phyloP scores from a whole-genome alignment of 371 early-diverging fungal species.

The Mucor mucedo region DNA sequence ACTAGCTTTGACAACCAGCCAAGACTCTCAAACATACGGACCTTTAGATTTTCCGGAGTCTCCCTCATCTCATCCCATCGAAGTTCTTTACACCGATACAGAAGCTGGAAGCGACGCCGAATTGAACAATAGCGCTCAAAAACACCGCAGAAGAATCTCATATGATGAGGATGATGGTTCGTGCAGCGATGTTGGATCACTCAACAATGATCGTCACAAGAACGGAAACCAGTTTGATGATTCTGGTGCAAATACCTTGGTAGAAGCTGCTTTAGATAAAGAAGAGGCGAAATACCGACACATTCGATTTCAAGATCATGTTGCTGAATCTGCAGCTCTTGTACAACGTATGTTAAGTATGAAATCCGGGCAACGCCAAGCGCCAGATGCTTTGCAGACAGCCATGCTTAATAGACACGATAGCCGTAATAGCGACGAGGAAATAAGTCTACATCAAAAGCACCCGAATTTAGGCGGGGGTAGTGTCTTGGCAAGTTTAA shows the following conservation, averaged over 20 bases:
- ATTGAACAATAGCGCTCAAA: not conserved
- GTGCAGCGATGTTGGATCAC: slow-evolving; percentile 1
- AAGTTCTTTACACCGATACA: not conserved
- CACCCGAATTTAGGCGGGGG: slow-evolving; percentile 21
- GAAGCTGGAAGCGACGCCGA: slow-evolving; percentile 8
- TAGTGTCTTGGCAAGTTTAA: slow-evolving; percentile 46
- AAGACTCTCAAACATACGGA: slow-evolving; percentile 2
- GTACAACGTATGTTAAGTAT: slow-evolving; percentile 47
- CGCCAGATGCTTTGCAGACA: slow-evolving; percentile 14
- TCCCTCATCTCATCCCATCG: not conserved
- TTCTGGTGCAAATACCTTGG: slow-evolving; percentile 29
- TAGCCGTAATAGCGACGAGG: not conserved
- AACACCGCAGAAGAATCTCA: not conserved
- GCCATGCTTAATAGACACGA: slow-evolving; percentile 4
- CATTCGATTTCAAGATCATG: slow-evolving; percentile 52
- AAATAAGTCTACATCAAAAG: not conserved
- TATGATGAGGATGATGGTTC: slow-evolving; percentile 5
- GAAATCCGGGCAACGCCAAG: not conserved
- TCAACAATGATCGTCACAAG: slow-evolving; percentile 15
- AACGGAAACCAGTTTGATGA: not conserved
- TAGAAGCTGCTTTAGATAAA: slow-evolving; percentile 54
- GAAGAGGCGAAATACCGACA: slow-evolving; percentile 48
- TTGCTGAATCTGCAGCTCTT: slow-evolving; percentile 48
- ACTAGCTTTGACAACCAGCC: slow-evolving; percentile 16
- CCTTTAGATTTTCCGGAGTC: not conserved